These are phyloP conservation scores for Globisporangium acanthophoron DNA, from an alignment of 352 stramenopile genomes.

Conservation along the genomic window DNA sequence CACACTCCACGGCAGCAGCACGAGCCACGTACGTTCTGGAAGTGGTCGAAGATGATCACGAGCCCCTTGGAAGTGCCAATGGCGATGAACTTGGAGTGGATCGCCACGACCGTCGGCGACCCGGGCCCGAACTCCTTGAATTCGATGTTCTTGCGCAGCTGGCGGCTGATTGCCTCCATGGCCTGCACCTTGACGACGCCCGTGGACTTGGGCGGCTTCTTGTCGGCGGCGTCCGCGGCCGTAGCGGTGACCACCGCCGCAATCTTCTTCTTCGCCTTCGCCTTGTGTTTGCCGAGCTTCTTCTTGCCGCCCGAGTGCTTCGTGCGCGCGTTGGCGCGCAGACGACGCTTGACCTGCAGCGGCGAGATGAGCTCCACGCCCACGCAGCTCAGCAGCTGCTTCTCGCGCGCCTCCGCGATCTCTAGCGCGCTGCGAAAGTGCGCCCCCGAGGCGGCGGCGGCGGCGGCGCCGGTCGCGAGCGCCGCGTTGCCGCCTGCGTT, in stretches of 20 bases:
- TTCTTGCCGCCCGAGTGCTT: constrained; percentile 45
- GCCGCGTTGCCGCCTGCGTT: constrained; percentile 15
- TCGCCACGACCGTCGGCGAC: constrained; percentile 90
- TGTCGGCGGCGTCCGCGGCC: constrained; percentile 22
- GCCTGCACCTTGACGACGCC: constrained; percentile 87
- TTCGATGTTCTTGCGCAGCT: constrained; percentile 90
- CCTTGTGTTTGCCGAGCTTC: constrained; percentile 33
- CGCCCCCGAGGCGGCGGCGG: constrained; percentile 11
- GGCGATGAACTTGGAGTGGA: constrained; percentile 96
- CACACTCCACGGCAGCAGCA: background rate
- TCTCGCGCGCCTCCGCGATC: constrained; percentile 75
- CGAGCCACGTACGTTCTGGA: constrained; percentile 83
- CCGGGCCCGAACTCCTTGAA: constrained; percentile 89
- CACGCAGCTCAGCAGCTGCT: constrained; percentile 78
- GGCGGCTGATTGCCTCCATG: constrained; percentile 86
- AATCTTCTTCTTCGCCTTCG: constrained; percentile 32
- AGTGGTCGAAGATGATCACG: constrained; percentile 96
- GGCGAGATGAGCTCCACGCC: constrained; percentile 77
- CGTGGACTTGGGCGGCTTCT: constrained; percentile 40
- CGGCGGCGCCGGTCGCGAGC: constrained; percentile 10
- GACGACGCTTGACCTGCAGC: constrained; percentile 73
- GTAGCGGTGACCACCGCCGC: constrained; percentile 7
- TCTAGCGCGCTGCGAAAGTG: constrained; percentile 61
- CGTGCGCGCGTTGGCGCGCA: constrained; percentile 53
- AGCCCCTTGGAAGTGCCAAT: constrained; percentile 93